Evolutionary conservation across 805 yeast genomes (phyloP).

Genomic region (Ogataea degrootiae): DNA sequence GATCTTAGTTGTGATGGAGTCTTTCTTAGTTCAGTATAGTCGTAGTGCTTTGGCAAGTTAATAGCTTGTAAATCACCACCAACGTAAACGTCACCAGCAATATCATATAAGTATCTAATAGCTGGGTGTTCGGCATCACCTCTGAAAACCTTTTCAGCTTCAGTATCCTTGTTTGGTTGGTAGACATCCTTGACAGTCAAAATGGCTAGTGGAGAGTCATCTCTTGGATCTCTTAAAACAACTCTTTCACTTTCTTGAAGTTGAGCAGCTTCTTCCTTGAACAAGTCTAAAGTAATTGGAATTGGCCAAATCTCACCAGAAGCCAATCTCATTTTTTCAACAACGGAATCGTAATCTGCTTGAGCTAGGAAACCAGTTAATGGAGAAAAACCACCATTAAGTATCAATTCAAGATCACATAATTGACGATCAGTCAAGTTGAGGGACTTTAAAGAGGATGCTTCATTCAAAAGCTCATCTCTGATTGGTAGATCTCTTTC

Average conservation of each 20-base stretch:
- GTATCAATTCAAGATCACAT: constrained; percentile 87
- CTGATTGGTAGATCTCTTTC: constrained; percentile 71
- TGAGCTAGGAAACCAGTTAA: constrained; percentile 61
- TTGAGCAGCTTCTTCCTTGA: constrained; percentile 41
- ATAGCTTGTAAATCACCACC: constrained; percentile 89
- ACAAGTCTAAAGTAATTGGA: constrained; percentile 85
- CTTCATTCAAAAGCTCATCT: constrained; percentile 52
- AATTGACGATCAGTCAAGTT: constrained; percentile 79
- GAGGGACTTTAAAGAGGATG: constrained; percentile 42
- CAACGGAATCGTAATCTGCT: constrained; percentile 66
- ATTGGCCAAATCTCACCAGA: constrained; percentile 85
- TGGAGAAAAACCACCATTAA: constrained; percentile 94
- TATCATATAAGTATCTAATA: constrained; percentile 60
- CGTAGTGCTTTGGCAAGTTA: constrained; percentile 81
- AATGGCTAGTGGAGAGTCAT: constrained; percentile 74
- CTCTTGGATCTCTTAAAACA: constrained; percentile 76
- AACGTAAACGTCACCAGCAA: constrained; percentile 77
- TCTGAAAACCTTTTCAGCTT: constrained; percentile 84
- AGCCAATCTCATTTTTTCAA: constrained; percentile 61
- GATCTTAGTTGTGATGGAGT: constrained; percentile 87
- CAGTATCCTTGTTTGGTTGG: constrained; percentile 72
- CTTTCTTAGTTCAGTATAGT: constrained; percentile 79
- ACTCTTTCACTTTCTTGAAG: constrained; percentile 56
- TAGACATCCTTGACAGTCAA: constrained; percentile 75
- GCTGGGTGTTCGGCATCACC: constrained; percentile 99